Evolutionary conservation across 805 yeast genomes (phyloP).

Genomic region (Pichia manshurica): DNA sequence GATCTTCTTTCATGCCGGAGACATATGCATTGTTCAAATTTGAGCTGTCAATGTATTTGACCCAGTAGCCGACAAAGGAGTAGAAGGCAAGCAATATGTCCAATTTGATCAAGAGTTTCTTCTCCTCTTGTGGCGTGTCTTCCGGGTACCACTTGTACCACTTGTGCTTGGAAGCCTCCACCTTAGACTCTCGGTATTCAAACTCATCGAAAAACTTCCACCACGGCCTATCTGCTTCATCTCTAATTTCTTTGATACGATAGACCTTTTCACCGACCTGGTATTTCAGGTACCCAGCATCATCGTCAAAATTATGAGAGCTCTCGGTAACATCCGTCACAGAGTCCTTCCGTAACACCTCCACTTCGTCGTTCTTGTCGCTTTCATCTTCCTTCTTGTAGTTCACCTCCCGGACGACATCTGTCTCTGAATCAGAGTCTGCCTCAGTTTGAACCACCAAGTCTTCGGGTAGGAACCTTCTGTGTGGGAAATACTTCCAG

Average conservation of each 20-base stretch:
- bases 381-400: background rate
- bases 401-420: background rate
- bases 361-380: background rate
- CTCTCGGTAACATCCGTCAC: too few relatives aligned
- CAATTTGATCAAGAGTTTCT: conserved; percentile 43
- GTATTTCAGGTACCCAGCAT: background rate
- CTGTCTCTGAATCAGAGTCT: background rate
- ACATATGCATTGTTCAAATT: conserved; percentile 64
- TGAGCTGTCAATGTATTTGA: conserved; percentile 56
- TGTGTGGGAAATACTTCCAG: conserved; percentile 10
- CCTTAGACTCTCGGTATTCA: conserved; percentile 46
- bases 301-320: background rate
- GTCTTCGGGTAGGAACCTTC: conserved; percentile 15
- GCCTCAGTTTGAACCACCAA: background rate
- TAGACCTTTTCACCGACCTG: conserved; percentile 8
- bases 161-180: conserved; percentile 29
- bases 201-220: conserved; percentile 55
- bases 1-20: conserved; percentile 54
- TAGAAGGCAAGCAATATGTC: conserved; percentile 52
- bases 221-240: conserved; percentile 50
- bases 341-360: background rate
- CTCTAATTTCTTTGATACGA: conserved; percentile 37
- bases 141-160: conserved; percentile 55
- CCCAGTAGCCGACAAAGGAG: conserved; percentile 60
- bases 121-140: conserved; percentile 42